Evolutionary conservation across 208 protist genomes (phyloP).

Genomic region (Naegleria fowleri): DNA sequence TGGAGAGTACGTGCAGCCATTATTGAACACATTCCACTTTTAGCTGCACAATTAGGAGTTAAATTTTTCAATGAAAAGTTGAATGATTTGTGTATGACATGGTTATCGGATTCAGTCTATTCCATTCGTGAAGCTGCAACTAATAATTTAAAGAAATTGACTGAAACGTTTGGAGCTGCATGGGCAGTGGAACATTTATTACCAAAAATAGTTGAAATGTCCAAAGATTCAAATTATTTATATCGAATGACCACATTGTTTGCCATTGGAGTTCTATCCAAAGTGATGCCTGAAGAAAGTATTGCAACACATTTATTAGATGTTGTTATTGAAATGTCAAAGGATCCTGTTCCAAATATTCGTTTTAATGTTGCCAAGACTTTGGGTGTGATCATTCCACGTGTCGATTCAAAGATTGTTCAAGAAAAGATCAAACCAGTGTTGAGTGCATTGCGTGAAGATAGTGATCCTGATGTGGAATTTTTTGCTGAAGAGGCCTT

Average conservation of each 20-base stretch:
- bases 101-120: conserved; percentile 74
- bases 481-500: conserved; percentile 59
- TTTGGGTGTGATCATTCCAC: conserved; percentile 39
- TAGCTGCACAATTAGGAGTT: conserved; percentile 65
- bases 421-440: conserved; percentile 49
- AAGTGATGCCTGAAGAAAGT: conserved; percentile 45
- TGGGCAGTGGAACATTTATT: conserved; percentile 67
- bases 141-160: conserved; percentile 58
- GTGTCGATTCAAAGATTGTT: conserved; percentile 18
- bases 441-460: conserved; percentile 51
- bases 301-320: conserved; percentile 52
- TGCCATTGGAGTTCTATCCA: conserved; percentile 43
- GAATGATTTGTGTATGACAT: conserved; percentile 59
- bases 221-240: conserved; percentile 65
- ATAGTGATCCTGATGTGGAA: conserved; percentile 63
- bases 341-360: conserved; percentile 70
- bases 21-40: conserved; percentile 74
- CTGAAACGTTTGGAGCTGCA: conserved; percentile 66
- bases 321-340: conserved; percentile 49
- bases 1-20: conserved; percentile 78
- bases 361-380: conserved; percentile 73
- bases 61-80: conserved; percentile 80
- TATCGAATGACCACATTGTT: conserved; percentile 75
- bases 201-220: conserved; percentile 57
- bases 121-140: conserved; percentile 71